Evolutionary conservation across 2,329 filamentous ascomycete genomes (phyloP).

Genomic region (Talaromyces marneffei): DNA sequence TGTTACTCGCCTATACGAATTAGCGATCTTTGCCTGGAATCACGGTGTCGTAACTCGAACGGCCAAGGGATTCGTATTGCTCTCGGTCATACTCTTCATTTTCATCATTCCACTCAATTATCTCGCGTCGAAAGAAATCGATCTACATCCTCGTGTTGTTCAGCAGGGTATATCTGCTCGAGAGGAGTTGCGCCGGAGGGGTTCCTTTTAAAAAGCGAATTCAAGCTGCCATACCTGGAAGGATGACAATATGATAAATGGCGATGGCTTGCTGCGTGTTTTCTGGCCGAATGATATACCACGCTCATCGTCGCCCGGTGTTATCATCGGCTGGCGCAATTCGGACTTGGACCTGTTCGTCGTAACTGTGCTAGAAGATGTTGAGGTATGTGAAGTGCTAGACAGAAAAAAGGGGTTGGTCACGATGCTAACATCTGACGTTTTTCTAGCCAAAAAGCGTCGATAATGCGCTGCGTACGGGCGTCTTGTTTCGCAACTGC

Average conservation of each 20-base stretch:
- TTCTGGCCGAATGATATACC: constrained; percentile 93
- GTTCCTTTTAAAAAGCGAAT: constrained; percentile 68
- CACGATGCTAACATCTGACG: neutral
- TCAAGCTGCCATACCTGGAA: constrained; percentile 15
- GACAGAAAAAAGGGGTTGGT: neutral
- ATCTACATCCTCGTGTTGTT: constrained; percentile 75
- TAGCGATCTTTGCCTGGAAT: constrained; percentile 95
- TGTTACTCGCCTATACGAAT: constrained; percentile 91
- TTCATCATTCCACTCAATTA: constrained; percentile 78
- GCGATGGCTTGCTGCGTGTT: constrained; percentile 88
- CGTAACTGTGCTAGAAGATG: constrained; percentile 80
- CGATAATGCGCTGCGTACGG: constrained; percentile 77
- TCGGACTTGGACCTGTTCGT: constrained; percentile 87
- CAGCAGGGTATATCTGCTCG: constrained; percentile 83
- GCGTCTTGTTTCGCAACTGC: constrained; percentile 75
- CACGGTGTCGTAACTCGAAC: constrained; percentile 93
- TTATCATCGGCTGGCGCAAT: constrained; percentile 94
- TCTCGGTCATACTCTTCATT: constrained; percentile 78
- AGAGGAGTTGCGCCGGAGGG: constrained; percentile 88
- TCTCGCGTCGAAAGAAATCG: constrained; percentile 72
- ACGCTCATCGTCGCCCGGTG: constrained; percentile 66
- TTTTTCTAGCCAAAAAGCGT: constrained; percentile 63
- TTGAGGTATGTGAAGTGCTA: constrained; percentile 60
- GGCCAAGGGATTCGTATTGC: constrained; percentile 73
- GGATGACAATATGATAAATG: constrained; percentile 59